These are phyloP conservation scores for Cladophialophora immunda DNA, from an alignment of 2,329 filamentous ascomycete species.

Conservation along the genomic window DNA sequence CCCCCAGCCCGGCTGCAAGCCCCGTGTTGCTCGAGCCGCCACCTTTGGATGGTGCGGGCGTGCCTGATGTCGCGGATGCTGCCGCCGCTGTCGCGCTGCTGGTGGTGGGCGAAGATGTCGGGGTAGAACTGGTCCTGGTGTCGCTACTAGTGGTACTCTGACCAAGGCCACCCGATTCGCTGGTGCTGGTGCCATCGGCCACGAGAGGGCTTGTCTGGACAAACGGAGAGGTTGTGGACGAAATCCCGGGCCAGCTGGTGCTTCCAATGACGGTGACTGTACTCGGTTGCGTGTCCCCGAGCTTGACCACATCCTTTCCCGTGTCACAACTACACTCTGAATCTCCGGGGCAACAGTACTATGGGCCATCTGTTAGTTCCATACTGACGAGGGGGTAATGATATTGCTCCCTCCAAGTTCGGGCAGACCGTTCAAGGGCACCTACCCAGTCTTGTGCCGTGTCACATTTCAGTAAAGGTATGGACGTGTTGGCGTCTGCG, in stretches of 20 bases:
- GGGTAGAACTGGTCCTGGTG: neutral
- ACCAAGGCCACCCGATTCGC: neutral
- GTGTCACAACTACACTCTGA: slow-evolving; percentile 20
- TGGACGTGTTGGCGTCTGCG: slow-evolving; percentile 24
- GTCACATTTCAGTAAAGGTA: slow-evolving; percentile 24
- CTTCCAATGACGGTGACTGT: slow-evolving; percentile 30
- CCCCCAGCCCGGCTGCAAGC: slow-evolving; percentile 27
- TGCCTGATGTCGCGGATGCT: slow-evolving; percentile 13
- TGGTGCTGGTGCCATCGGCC: slow-evolving; percentile 17
- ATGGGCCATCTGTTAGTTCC: neutral
- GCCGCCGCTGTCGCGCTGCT: slow-evolving; percentile 8
- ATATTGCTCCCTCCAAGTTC: neutral
- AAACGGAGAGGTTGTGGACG: slow-evolving; percentile 22
- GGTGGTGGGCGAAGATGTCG: slow-evolving; percentile 2
- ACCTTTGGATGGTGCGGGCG: slow-evolving; percentile 2
- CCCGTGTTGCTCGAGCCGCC: slow-evolving; percentile 24
- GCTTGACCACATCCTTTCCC: slow-evolving; percentile 27
- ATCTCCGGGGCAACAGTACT: slow-evolving; percentile 27
- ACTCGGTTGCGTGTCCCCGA: slow-evolving; percentile 18
- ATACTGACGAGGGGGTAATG: neutral
- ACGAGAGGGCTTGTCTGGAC: slow-evolving; percentile 18
- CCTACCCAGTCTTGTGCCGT: slow-evolving; percentile 17
- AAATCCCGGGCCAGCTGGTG: slow-evolving; percentile 31
- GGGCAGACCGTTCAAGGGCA: neutral
- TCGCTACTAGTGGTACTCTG: neutral